Conservation (phyloP, 2,329 filamentous ascomycete genomes). For the Cadophora sp. region DNA sequence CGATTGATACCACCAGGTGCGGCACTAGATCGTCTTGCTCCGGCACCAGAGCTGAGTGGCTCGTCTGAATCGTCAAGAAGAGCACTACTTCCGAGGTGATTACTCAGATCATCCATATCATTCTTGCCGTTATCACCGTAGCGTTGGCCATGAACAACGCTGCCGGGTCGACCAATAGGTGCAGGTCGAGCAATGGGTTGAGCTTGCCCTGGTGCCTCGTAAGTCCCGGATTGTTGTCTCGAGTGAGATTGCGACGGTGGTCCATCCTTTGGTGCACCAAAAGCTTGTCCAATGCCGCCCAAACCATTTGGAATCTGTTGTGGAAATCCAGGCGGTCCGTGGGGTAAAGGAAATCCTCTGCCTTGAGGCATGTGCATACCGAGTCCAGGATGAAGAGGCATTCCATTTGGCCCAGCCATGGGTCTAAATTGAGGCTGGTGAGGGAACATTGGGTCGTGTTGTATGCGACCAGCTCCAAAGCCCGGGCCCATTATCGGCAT, state of each 20-base stretch:
- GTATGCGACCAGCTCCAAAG: slow-evolving; percentile 47
- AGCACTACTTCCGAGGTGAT: slow-evolving; percentile 89
- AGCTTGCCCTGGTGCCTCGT: slow-evolving; percentile 55
- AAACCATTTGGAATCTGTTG: slow-evolving; percentile 52
- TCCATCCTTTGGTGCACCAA: slow-evolving; percentile 48
- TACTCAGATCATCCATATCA: slow-evolving; percentile 74
- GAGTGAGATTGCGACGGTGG: slow-evolving; percentile 66
- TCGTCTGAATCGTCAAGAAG: slow-evolving; percentile 78
- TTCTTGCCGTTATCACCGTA: slow-evolving; percentile 50
- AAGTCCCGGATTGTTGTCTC: slow-evolving; percentile 75
- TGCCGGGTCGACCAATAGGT: slow-evolving; percentile 87
- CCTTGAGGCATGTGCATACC: slow-evolving; percentile 65
- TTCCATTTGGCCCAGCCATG: slow-evolving; percentile 56
- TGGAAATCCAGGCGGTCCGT: slow-evolving; percentile 62
- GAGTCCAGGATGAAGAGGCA: slow-evolving; percentile 64
- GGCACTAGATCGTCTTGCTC: slow-evolving; percentile 44
- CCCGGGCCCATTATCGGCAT: slow-evolving; percentile 50
- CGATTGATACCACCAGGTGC: slow-evolving; percentile 39
- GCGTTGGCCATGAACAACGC: slow-evolving; percentile 64
- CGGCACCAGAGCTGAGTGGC: slow-evolving; percentile 50
- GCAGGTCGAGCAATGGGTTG: slow-evolving; percentile 83
- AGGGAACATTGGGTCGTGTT: slow-evolving; percentile 60
- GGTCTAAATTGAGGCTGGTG: slow-evolving; percentile 63
- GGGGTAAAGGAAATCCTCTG: slow-evolving; percentile 46
- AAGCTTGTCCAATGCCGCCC: slow-evolving; percentile 49